Evolutionary conservation across 352 stramenopile genomes (phyloP), one percentile per base, ranked within the genome.

Genomic region (Pythium pyrilobum): DNA sequence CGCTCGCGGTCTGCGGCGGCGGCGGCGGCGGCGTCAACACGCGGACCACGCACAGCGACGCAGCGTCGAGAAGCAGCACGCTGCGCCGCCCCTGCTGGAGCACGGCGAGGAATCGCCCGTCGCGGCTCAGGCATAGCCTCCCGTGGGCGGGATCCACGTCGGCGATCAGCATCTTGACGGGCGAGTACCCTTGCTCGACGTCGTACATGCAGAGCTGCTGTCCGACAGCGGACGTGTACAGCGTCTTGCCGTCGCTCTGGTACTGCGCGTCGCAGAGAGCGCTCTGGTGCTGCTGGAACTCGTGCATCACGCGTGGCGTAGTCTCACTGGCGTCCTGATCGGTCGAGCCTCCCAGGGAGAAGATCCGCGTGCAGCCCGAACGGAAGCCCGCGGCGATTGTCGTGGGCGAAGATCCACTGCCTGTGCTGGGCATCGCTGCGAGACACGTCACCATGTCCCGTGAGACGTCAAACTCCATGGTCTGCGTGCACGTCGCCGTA

Each of bases 211-310:
- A 92, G 6, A 92, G 53, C 28, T 92, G 81, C 25, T 77, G 78
- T 1, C 75, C 78, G 8, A 39, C 38, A 3, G 66, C 81, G 0
- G 67, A 75, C 2, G 78, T 88, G 38, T 74, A 89, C 4, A 88
- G 46, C 20, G 64, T 67, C 20, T 69, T 64, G 3, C 50, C 68
- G 18, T 81, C 67, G 3, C 28, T 49, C 31, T 78, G 66, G 28
- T 86, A 92, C 24, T 70, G 51, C 20, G 92, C 52, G 18, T 81
- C 67, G 4, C 49, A 51, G 15, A 97, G 82, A 13, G 67, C 44
- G 29, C 76, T 94, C 37, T 80, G 66, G 52, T 97, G 90, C 64
- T 97, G 89, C 49, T 87, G 72, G 54, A 91, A 87, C 55, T 93
- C 84, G n/a, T 74, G 62, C 7, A 93, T 11, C 10, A 92, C 70